These are phyloP conservation scores for Aspergillus fumigatus DNA, from an alignment of 2,329 filamentous ascomycete species.

Conservation along the genomic window DNA sequence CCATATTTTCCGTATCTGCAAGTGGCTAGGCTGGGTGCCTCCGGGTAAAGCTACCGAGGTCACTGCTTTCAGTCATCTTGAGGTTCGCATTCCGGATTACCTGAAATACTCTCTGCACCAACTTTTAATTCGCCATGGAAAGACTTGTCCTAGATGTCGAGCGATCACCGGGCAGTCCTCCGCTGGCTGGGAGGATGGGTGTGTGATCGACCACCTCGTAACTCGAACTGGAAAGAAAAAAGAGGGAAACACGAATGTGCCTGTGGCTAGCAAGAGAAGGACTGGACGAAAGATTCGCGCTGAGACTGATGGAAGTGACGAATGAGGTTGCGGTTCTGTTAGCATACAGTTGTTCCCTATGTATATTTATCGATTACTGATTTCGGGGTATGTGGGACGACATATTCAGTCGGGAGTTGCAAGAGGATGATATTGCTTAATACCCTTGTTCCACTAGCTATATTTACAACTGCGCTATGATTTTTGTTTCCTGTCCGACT, in stretches of 20 bases:
- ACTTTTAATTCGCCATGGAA: conserved; percentile 59
- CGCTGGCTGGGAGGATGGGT: conserved; percentile 59
- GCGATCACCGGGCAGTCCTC: conserved; percentile 58
- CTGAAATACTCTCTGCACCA: conserved; percentile 61
- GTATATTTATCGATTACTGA: neutral
- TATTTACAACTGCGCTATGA: neutral
- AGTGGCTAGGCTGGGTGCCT: conserved; percentile 60
- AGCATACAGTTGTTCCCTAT: neutral
- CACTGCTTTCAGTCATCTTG: conserved; percentile 56
- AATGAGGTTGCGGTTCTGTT: neutral
- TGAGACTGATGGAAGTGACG: neutral
- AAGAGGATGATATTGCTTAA: neutral
- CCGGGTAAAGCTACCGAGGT: conserved; percentile 40
- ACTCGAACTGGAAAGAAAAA: conserved; percentile 52
- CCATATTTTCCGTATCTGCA: conserved; percentile 60
- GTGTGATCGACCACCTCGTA: conserved; percentile 61
- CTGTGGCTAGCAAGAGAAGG: conserved; percentile 1
- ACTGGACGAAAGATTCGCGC: neutral
- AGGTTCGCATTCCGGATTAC: conserved; percentile 57
- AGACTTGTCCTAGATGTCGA: conserved; percentile 56
- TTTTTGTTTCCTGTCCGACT: neutral
- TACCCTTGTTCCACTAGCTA: neutral
- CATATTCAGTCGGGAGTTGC: neutral
- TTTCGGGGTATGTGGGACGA: neutral
- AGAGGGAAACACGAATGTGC: conserved; percentile 1